These are phyloP conservation scores for Naganishia onofrii DNA, from an alignment of 768 basidiomycete genomes.

Conservation along the genomic window DNA sequence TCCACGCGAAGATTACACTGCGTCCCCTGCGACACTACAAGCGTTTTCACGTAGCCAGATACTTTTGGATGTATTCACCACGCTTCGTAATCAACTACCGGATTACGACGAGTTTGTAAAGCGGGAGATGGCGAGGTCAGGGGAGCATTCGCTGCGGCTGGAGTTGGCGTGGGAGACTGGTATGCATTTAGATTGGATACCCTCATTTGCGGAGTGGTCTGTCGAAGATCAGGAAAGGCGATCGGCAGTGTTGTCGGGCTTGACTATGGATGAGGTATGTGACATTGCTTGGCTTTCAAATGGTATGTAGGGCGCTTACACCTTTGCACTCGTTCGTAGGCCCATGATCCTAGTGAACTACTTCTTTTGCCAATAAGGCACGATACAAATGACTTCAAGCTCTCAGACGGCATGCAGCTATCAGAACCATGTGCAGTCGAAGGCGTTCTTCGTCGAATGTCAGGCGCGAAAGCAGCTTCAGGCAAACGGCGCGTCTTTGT, in stretches of 20 bases:
- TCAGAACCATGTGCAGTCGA: slow-evolving; percentile 78
- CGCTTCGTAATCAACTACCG: slow-evolving; percentile 57
- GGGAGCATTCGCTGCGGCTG: slow-evolving; percentile 55
- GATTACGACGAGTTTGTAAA: slow-evolving; percentile 65
- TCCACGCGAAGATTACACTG: slow-evolving; percentile 57
- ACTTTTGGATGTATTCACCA: slow-evolving; percentile 62
- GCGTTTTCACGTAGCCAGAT: slow-evolving; percentile 65
- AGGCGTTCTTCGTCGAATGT: slow-evolving; percentile 67
- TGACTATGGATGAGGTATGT: slow-evolving; percentile 69
- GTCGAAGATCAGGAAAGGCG: slow-evolving; percentile 62
- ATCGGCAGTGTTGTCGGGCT: slow-evolving; percentile 73
- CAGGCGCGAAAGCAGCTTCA: slow-evolving; percentile 28
- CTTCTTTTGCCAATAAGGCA: slow-evolving; percentile 77
- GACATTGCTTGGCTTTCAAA: not conserved
- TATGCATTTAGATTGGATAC: slow-evolving; percentile 80
- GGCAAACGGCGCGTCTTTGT: slow-evolving; percentile 40
- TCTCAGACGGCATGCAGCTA: slow-evolving; percentile 58
- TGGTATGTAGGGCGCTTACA: not conserved
- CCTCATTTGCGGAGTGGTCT: slow-evolving; percentile 62
- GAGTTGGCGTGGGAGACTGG: slow-evolving; percentile 75
- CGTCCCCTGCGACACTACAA: slow-evolving; percentile 53
- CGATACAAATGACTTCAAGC: slow-evolving; percentile 56
- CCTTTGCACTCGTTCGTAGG: not conserved
- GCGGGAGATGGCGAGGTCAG: slow-evolving; percentile 54
- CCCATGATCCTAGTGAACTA: slow-evolving; percentile 48